Conservation (phyloP, 192 early-diverging fungal species). For the Phycomyces blakesleeanus region DNA sequence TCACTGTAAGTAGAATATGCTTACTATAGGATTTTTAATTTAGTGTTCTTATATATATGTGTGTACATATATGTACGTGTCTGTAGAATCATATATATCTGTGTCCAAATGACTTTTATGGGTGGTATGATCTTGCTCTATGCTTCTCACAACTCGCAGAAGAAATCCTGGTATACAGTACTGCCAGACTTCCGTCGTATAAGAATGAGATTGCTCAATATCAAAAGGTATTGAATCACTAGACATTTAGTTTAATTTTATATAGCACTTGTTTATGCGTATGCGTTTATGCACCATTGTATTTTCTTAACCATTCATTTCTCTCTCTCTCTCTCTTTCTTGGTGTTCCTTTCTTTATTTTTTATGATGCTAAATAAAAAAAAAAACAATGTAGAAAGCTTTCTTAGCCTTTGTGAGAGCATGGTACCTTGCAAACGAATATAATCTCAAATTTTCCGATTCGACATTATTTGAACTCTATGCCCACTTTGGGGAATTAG, state of each 20-base stretch:
- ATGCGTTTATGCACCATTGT: conserved; percentile 64
- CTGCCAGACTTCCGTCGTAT: conserved; percentile 51
- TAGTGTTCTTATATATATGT: neutral
- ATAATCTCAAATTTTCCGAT: neutral
- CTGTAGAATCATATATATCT: conserved; percentile 47
- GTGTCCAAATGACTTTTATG: conserved; percentile 51
- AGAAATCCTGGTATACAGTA: conserved; percentile 61
- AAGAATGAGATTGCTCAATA: conserved; percentile 47
- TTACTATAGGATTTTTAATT: neutral
- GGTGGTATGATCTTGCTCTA: conserved; percentile 62
- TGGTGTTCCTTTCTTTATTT: no score
- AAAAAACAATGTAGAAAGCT: conserved; percentile 31
- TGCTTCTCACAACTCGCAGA: conserved; percentile 57
- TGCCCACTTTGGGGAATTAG: conserved; percentile 47
- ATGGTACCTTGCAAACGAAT: conserved; percentile 3
- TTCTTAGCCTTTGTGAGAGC: conserved; percentile 40
- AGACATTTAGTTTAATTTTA: neutral
- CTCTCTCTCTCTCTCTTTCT: no score
- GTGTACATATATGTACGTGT: neutral
- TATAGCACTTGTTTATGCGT: neutral
- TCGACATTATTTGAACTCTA: conserved; percentile 36
- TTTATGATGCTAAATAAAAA: no score
- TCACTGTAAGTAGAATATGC: conserved; percentile 29
- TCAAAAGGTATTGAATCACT: conserved; percentile 47
- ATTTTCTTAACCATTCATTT: no score